Evolutionary conservation across 2,329 filamentous ascomycete species (phyloP).

Genomic region (Aspergillus carbonarius): DNA sequence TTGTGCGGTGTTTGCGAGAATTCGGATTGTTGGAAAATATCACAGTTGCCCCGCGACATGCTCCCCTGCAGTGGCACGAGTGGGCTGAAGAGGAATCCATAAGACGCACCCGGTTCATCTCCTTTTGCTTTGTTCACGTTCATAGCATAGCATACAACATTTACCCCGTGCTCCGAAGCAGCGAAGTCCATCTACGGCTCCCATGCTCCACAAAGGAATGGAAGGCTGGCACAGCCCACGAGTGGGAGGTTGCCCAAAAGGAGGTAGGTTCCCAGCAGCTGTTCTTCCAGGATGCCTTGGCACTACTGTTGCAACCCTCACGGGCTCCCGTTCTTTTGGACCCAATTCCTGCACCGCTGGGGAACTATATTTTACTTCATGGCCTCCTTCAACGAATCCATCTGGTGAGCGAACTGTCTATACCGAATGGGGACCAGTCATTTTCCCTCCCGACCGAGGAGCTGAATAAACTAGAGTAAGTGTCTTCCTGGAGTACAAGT

Average conservation of each 20-base stretch:
- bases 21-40: slow-evolving; percentile 29
- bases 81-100: slow-evolving; percentile 39
- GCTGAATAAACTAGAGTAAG: slow-evolving; percentile 36
- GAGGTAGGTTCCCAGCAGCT: slow-evolving; percentile 30
- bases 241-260: slow-evolving; percentile 34
- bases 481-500: neutral
- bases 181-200: slow-evolving; percentile 37
- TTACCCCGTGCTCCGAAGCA: slow-evolving; percentile 38
- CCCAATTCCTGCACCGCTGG: slow-evolving; percentile 51
- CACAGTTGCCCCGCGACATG: slow-evolving; percentile 22
- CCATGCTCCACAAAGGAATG: slow-evolving; percentile 41
- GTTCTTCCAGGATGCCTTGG: slow-evolving; percentile 37
- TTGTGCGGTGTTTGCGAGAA: slow-evolving; percentile 32
- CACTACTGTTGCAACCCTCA: slow-evolving; percentile 32
- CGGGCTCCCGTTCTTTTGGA: slow-evolving; percentile 27
- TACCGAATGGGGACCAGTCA: slow-evolving; percentile 32
- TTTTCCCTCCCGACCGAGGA: slow-evolving; percentile 34
- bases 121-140: slow-evolving; percentile 41
- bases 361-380: slow-evolving; percentile 71
- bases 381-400: slow-evolving; percentile 68
- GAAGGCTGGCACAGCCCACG: slow-evolving; percentile 31
- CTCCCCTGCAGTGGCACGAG: slow-evolving; percentile 33
- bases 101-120: slow-evolving; percentile 38
- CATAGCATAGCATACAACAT: slow-evolving; percentile 42
- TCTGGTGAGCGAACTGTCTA: slow-evolving; percentile 33